Base-by-base conservation (phyloP, 2,329 filamentous ascomycete genomes). In the Colletotrichum karsti region DNA sequence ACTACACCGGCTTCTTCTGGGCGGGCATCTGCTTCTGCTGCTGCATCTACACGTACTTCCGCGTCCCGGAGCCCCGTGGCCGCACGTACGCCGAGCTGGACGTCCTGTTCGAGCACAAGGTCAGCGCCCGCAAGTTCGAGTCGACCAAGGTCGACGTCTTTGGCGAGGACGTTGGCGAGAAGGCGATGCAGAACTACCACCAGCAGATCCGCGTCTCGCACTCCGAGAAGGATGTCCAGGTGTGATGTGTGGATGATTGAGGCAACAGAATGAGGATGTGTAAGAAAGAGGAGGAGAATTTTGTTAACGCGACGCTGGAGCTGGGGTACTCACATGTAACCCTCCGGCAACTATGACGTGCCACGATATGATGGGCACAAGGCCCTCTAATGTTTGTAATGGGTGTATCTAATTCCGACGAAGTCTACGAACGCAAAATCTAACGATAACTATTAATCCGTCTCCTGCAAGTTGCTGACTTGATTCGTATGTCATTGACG, bases 1-100 rank as follows among this genome's bases (percentile, higher is more conserved):
- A 96, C 81, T 96, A 88, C 74, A 88, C 94, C 0, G 94, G 94
- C 28, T 97, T 97, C 82, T 97, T 97, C 84, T 94, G 94, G 92
- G 91, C 89, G 13, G 92, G 91, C 1, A 90, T 93, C 64, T 95
- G 93, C 80, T 93, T 94, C 81, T 80, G 90, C 62, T 96, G 93
- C 81, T 89, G 95, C 74, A 81, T 96, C 15, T 97, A 95, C 81
- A 92, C 91, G 0, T 95, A 90, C 76, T 95, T 94, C 84, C 87
- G 92, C 12, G 83, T 95, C 0, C 94, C 94, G 0, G 94, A 97
- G 77, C 93, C 94, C 0, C 83, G 83, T 4, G 94, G 93, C 9
- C 89, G 94, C 44, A 92, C 92, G 0, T 97, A 95, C 75, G 94
- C 93, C 7, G 94, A 97, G 79, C 82, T 97, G 63, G 94, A 97